Conservation (phyloP, 257 asterid species). For the Anisodus acutangulus region DNA sequence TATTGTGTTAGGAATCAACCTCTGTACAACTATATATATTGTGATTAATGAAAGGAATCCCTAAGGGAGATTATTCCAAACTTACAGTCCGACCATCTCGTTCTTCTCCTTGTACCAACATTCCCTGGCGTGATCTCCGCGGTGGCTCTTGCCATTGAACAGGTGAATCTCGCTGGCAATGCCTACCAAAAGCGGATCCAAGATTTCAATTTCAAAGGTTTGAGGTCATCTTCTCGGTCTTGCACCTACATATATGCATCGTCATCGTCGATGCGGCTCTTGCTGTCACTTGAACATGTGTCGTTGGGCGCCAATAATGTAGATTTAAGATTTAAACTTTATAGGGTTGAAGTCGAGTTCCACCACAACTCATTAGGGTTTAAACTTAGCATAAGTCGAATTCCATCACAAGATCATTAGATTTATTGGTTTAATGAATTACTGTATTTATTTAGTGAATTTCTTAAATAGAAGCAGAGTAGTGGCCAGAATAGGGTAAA, state of each 20-base stretch:
- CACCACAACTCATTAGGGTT: background rate
- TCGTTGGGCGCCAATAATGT: background rate
- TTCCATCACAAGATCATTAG: background rate
- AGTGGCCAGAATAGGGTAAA: background rate
- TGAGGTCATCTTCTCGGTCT: background rate
- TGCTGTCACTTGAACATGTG: background rate
- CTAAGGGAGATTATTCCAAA: too few species aligned
- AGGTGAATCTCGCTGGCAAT: background rate
- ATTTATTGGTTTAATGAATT: background rate
- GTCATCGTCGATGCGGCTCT: background rate
- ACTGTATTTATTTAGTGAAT: background rate
- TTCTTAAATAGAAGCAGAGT: background rate
- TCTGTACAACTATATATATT: too few species aligned
- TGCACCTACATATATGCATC: background rate
- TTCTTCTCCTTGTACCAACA: constrained; percentile 57
- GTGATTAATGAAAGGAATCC: too few species aligned
- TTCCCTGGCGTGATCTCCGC: constrained; percentile 41
- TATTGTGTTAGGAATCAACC: too few species aligned
- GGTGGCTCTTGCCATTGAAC: constrained; percentile 43
- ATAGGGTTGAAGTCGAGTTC: background rate
- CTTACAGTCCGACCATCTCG: constrained; percentile 31
- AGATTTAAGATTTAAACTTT: background rate
- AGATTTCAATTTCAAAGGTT: background rate
- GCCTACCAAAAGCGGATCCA: background rate
- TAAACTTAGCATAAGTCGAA: background rate